Evolutionary conservation across 768 basidiomycete species (phyloP), one percentile per base, ranked within the genome.

Genomic region (Crucibulum laeve): DNA sequence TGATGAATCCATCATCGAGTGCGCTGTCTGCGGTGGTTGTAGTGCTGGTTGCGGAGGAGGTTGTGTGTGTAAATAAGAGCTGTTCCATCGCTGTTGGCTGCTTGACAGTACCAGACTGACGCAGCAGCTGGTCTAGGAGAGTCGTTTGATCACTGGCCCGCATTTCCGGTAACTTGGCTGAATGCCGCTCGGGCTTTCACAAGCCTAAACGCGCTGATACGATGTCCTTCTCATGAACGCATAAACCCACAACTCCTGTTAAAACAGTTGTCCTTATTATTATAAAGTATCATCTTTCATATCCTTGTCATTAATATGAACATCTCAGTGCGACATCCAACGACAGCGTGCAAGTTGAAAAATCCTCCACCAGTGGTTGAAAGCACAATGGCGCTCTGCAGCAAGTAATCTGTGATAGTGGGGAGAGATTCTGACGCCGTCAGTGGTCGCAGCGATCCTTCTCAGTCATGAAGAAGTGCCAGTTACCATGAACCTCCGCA

Each of bases 201-300:
- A 74, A 74, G 6, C 74, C 74, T 59, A 74, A 73, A 49, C 74
- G 73, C 53, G 74, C 74, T 76, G n/a, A n/a, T n/a, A n/a, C n/a
- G n/a, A n/a, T n/a, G 28, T 44, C 43, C 34, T 21, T 18, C 23
- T 22, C 34, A 22, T 36, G 33, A 3, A 33, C 43, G 22, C 43
- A 44, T 17, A n/a, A 35, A 17, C 6, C 14, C 13, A 11, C 19
- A 22, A 30, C 37, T 35, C 14, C 25, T 22, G 17, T 36, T 32
- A 23, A 34, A 26, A 32, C 43, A 47, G 15, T 40, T 48, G 3
- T 33, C 11, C 6, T 26, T 7, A n/a, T 21, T 21, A 5, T 36
- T 15, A 18, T 48, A 25, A 23, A 14, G 17, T 21, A 34, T 48
- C 47, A 15, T 10, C 26, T n/a, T 39, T 28, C 1, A 43, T 38